phyloP scores from a whole-genome alignment of 495 filamentous ascomycete genomes.

The Chlorociboria aeruginascens region DNA sequence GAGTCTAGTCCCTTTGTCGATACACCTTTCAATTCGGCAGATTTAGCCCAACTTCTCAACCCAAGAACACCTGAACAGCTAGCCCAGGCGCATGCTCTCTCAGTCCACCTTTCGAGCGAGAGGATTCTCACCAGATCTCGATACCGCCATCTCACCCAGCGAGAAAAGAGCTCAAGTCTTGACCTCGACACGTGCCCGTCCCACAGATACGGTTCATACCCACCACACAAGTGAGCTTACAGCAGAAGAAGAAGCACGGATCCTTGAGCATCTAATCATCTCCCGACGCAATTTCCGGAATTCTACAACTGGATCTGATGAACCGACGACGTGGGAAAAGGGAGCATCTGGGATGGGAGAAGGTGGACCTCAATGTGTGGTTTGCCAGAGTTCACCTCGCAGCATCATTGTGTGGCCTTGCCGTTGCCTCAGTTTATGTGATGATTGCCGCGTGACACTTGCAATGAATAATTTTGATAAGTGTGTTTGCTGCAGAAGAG shows the following conservation, averaged over 20 bases:
- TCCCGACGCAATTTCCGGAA: slow-evolving; percentile 32
- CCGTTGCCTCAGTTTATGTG: slow-evolving; percentile 83
- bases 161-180: slow-evolving; percentile 54
- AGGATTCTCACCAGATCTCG: slow-evolving; percentile 71
- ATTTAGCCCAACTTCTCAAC: slow-evolving; percentile 72
- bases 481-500: slow-evolving; percentile 84
- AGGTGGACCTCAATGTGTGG: slow-evolving; percentile 78
- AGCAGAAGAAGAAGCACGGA: slow-evolving; percentile 61
- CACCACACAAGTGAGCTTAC: slow-evolving; percentile 30
- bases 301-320: slow-evolving; percentile 1
- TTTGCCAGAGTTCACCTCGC: slow-evolving; percentile 78
- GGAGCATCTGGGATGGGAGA: slow-evolving; percentile 60
- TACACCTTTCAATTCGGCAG: slow-evolving; percentile 47
- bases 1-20: slow-evolving; percentile 50
- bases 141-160: slow-evolving; percentile 52
- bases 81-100: slow-evolving; percentile 69
- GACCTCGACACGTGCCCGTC: slow-evolving; percentile 30
- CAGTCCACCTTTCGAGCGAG: slow-evolving; percentile 60
- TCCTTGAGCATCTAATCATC: slow-evolving; percentile 76
- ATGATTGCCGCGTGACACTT: slow-evolving; percentile 85
- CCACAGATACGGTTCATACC: slow-evolving; percentile 11
- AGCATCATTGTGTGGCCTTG: slow-evolving; percentile 96
- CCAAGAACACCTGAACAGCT: slow-evolving; percentile 66
- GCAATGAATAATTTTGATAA: slow-evolving; percentile 95
- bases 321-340: slow-evolving; percentile 40